These are phyloP conservation scores for Ulvella scutata DNA, from an alignment of 139 green algal genomes.

Conservation along the genomic window DNA sequence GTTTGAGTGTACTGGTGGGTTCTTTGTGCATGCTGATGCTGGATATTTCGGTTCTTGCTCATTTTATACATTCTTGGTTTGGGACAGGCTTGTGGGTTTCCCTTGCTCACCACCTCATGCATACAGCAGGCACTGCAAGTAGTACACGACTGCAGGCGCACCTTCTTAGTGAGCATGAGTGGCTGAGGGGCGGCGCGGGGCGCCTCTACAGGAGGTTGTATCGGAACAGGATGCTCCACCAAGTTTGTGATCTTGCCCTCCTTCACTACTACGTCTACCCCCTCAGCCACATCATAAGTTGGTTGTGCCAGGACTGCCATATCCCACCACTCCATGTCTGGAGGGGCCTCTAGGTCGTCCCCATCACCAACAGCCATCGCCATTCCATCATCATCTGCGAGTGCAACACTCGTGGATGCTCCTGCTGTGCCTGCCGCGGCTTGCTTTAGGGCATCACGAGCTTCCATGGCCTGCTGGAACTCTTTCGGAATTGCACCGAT, in stretches of 20 bases:
- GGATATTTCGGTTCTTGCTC: too few species aligned
- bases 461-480: neutral
- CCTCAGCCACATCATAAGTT: slow-evolving; percentile 22
- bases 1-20: too few species aligned
- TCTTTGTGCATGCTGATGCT: too few species aligned
- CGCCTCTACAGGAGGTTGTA: slow-evolving; percentile 75
- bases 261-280: slow-evolving; percentile 2
- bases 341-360: slow-evolving; percentile 15
- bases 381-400: neutral
- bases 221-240: slow-evolving; percentile 74
- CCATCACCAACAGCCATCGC: neutral
- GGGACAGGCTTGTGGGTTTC: too few species aligned
- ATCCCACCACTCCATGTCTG: slow-evolving; percentile 79
- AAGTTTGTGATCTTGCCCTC: slow-evolving; percentile 41
- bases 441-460: neutral
- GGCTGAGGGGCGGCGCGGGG: slow-evolving; percentile 57
- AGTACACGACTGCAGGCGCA: slow-evolving; percentile 13
- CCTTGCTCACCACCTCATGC: slow-evolving; percentile 74
- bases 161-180: slow-evolving; percentile 61
- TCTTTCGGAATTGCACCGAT: neutral
- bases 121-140: slow-evolving; percentile 88
- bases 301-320: slow-evolving; percentile 34
- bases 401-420: neutral
- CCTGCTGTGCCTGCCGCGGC: too few species aligned
- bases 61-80: too few species aligned